Conservation (phyloP, 2,329 filamentous ascomycete species). For the Alternaria viburni region DNA sequence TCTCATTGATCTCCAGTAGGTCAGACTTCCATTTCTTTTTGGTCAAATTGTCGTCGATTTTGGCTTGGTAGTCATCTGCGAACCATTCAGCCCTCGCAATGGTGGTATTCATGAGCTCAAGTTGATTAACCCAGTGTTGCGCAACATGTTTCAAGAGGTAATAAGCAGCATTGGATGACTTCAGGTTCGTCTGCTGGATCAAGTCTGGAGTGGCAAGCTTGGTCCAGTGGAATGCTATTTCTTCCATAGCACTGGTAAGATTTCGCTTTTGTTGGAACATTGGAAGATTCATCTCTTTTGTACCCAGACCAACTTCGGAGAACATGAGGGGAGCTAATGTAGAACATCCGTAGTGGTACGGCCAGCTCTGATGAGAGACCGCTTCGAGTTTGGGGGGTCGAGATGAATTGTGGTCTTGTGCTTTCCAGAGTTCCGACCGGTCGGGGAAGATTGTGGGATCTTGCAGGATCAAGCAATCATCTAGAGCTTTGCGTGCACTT, state of each 20-base stretch:
- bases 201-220: neutral
- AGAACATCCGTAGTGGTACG: neutral
- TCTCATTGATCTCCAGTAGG: slow-evolving; percentile 16
- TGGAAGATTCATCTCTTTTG: neutral
- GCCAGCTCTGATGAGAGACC: neutral
- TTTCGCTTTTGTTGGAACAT: neutral
- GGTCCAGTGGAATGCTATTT: neutral
- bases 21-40: slow-evolving; percentile 20
- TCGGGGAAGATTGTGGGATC: neutral
- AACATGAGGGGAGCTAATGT: neutral
- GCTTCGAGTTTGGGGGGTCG: no score
- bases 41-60: slow-evolving; percentile 11
- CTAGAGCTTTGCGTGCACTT: no score
- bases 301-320: neutral
- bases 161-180: neutral
- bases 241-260: neutral
- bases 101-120: slow-evolving; percentile 4
- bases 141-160: slow-evolving; percentile 3
- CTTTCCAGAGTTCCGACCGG: neutral
- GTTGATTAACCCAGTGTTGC: slow-evolving; percentile 6
- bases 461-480: neutral
- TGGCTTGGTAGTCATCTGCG: slow-evolving; percentile 23
- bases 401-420: neutral
- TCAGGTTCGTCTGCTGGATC: neutral
- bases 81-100: slow-evolving; percentile 17